A percentile compares a stretch with the other conserved stretches of the same genome.
These are phyloP conservation scores for Stephanodiscus triporus DNA, from an alignment of 108 stramenopile genomes.

Conservation along the genomic window DNA sequence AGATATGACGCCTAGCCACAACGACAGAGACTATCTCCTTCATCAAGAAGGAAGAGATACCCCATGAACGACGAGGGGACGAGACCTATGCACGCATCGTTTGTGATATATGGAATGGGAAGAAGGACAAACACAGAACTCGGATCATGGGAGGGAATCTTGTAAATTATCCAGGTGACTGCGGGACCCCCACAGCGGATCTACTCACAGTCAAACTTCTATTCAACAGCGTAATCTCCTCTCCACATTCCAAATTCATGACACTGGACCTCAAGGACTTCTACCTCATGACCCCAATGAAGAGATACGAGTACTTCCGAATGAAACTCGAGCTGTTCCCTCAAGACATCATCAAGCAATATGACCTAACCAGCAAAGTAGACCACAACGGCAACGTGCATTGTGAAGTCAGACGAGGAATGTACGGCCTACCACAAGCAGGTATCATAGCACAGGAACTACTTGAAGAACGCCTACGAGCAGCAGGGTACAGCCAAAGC, in stretches of 20 bases:
- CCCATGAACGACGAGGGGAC: neutral
- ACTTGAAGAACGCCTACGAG: constrained; percentile 16
- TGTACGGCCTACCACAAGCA: constrained; percentile 48
- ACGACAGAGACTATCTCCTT: constrained; percentile 10
- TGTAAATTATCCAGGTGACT: constrained; percentile 3
- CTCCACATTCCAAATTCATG: constrained; percentile 12
- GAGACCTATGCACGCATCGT: constrained; percentile 40
- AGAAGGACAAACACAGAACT: constrained; percentile 24
- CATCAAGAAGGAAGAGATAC: constrained; percentile 14
- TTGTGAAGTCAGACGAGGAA: constrained; percentile 30
- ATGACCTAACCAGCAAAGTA: constrained; percentile 21
- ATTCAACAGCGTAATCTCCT: constrained; percentile 23
- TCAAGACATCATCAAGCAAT: constrained; percentile 36
- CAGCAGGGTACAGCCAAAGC: constrained; percentile 4
- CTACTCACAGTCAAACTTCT: constrained; percentile 30
- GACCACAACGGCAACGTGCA: constrained; percentile 14
- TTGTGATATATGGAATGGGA: constrained; percentile 15
- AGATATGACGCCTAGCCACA: neutral
- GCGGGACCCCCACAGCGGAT: constrained; percentile 37
- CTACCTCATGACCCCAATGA: constrained; percentile 46
- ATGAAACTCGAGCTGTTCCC: constrained; percentile 21
- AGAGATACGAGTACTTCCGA: constrained; percentile 30
- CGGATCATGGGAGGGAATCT: constrained; percentile 45
- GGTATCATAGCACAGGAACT: constrained; percentile 45
- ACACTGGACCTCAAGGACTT: constrained; percentile 46